A percentile compares a stretch with the other conserved stretches of the same genome.
Evolutionary conservation across 2,329 filamentous ascomycete species (phyloP).

Genomic region (Exophiala bonariae): DNA sequence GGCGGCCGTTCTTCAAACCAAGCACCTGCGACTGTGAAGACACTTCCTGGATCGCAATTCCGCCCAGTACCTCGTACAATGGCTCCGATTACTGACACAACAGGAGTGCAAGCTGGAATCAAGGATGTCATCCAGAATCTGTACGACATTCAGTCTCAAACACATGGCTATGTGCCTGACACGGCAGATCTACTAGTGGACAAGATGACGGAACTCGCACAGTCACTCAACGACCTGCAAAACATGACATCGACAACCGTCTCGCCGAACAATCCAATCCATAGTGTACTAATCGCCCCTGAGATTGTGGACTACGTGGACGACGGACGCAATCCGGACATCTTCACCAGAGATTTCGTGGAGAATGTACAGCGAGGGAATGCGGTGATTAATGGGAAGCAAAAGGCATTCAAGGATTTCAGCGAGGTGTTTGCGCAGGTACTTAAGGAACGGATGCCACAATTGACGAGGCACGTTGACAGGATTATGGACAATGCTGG

Average conservation of each 20-base stretch:
- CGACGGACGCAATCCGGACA: constrained; percentile 63
- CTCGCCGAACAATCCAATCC: constrained; percentile 24
- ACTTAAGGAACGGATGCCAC: constrained; percentile 59
- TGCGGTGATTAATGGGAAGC: constrained; percentile 62
- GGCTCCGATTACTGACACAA: constrained; percentile 26
- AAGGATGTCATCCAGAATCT: constrained; percentile 64
- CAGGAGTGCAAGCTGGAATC: constrained; percentile 22
- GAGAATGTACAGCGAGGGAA: constrained; percentile 64
- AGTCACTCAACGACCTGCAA: constrained; percentile 55
- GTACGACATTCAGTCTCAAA: constrained; percentile 60
- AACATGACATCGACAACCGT: constrained; percentile 33
- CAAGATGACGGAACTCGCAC: constrained; percentile 55
- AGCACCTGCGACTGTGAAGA: no score
- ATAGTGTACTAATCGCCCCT: constrained; percentile 55
- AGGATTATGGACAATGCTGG: constrained; percentile 45
- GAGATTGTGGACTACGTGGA: constrained; percentile 66
- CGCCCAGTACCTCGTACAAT: constrained; percentile 7
- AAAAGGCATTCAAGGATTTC: constrained; percentile 59
- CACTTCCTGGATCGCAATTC: no score
- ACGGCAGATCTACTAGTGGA: constrained; percentile 59
- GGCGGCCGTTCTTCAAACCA: no score
- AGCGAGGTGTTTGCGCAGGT: constrained; percentile 60
- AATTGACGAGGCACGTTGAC: constrained; percentile 54
- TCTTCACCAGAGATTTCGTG: constrained; percentile 66
- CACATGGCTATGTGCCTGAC: constrained; percentile 58